A percentile compares a stretch with the other conserved stretches of the same genome.
These are phyloP conservation scores for Didymella pomorum DNA, from an alignment of 2,329 filamentous ascomycete species.

Conservation along the genomic window DNA sequence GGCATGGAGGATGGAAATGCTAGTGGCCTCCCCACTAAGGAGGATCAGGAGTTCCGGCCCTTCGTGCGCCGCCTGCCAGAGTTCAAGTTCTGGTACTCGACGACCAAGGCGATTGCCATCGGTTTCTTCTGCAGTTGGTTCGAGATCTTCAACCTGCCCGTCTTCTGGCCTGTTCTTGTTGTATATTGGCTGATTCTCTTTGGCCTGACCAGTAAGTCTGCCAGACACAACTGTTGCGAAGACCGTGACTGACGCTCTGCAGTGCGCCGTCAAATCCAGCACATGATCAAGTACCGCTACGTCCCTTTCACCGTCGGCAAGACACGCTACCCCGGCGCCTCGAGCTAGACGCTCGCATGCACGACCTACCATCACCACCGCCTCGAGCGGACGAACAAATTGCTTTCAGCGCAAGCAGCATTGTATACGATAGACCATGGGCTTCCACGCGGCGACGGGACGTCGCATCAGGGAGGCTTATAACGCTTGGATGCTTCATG, in stretches of 20 bases:
- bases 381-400: slow-evolving; percentile 15
- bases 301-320: slow-evolving; percentile 94
- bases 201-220: slow-evolving; percentile 83
- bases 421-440: slow-evolving; percentile 34
- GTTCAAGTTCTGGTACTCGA: slow-evolving; percentile 99
- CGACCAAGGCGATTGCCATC: slow-evolving; percentile 84
- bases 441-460: slow-evolving; percentile 26
- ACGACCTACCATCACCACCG: slow-evolving; percentile 10
- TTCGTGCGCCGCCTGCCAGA: slow-evolving; percentile 96
- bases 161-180: slow-evolving; percentile 98
- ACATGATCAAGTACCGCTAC: slow-evolving; percentile 99
- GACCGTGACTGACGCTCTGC: slow-evolving; percentile 18
- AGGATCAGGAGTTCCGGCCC: slow-evolving; percentile 96
- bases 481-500: slow-evolving; percentile 28
- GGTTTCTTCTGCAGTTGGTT: slow-evolving; percentile 92
- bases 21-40: slow-evolving; percentile 86
- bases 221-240: neutral
- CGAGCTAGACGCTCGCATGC: slow-evolving; percentile 31
- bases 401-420: slow-evolving; percentile 29
- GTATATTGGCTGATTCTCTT: slow-evolving; percentile 99
- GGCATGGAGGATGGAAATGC: slow-evolving; percentile 91
- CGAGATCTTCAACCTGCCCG: slow-evolving; percentile 91
- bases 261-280: slow-evolving; percentile 99
- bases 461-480: slow-evolving; percentile 23
- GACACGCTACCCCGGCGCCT: slow-evolving; percentile 50